A percentile compares a stretch with the other conserved stretches of the same genome.
phyloP scores from a whole-genome alignment of 768 basidiomycete species.

The Leucocoprinus birnbaumii region DNA sequence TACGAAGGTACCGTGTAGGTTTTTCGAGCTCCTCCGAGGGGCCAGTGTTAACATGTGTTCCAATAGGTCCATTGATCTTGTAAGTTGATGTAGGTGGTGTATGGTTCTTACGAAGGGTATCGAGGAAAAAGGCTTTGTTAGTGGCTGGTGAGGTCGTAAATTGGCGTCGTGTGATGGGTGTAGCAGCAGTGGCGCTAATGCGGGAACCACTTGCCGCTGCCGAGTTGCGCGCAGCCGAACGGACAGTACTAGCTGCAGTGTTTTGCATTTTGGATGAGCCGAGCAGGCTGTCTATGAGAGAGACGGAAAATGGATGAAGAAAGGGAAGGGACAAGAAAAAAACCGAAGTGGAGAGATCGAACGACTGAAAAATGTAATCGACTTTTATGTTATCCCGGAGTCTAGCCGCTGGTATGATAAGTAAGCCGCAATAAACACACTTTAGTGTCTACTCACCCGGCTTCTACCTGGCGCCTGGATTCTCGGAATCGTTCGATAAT shows the following conservation, averaged over 20 bases:
- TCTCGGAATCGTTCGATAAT: neutral
- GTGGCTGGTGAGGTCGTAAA: slow-evolving; percentile 3
- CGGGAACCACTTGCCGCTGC: slow-evolving; percentile 15
- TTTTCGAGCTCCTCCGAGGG: slow-evolving; percentile 36
- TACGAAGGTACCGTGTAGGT: slow-evolving; percentile 40
- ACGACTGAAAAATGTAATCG: neutral
- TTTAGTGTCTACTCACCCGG: neutral
- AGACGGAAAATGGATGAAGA: slow-evolving; percentile 1
- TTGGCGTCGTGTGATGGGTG: slow-evolving; percentile 3
- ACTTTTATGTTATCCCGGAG: slow-evolving; percentile 7
- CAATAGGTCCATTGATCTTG: slow-evolving; percentile 22
- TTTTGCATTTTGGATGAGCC: slow-evolving; percentile 15
- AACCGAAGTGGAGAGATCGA: slow-evolving; percentile 2
- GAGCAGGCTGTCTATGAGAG: neutral
- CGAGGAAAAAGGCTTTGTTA: slow-evolving; percentile 7
- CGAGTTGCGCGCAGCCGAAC: slow-evolving; percentile 13
- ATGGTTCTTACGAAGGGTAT: slow-evolving; percentile 8
- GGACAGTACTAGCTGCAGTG: slow-evolving; percentile 13
- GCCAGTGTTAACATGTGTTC: slow-evolving; percentile 19
- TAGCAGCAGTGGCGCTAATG: slow-evolving; percentile 10
- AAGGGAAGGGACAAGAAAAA: slow-evolving; percentile 12
- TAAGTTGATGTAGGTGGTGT: slow-evolving; percentile 20
- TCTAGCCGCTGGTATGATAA: neutral
- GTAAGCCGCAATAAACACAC: neutral
- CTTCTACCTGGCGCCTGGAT: neutral